Base-by-base conservation (phyloP, 116 monocot genomes). In the Phalaenopsis hybrid region DNA sequence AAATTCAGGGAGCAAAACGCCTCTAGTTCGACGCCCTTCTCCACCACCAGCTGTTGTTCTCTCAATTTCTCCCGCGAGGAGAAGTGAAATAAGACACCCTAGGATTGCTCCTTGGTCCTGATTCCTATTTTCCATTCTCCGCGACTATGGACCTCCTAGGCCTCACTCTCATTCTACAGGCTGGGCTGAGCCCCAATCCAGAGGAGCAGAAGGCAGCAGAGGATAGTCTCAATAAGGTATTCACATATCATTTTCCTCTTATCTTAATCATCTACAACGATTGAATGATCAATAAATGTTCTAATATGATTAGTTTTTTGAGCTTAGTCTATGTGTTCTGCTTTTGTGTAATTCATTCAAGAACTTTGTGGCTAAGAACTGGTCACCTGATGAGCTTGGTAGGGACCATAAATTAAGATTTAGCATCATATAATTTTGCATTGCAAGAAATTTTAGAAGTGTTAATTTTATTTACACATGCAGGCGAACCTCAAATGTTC, bases 291-390 rank as follows among this genome's bases (percentile, higher is more conserved):
- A 13, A 37, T 72, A 6, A 41, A 37, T 6, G 31, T 37, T 37
- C 37, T 72, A 16, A 72, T 15, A 72, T 72, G 9, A 37, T 15
- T 37, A 34, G 13, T 72, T 13, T 37, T 72, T 11, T 72, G 34
- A 70, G 20, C 34, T 70, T 4, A 13, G 37, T 70, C 34, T 34
- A 70, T 70, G 34, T 18, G 2, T 10, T 70, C 34, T 21, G 25
- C 12, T 12, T 70, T 34, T 70, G 28, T 28, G 70, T 70, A 9
- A 33, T 70, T 70, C 93, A 95, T 99, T 99, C 58, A 95, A 99
- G 79, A 99, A 99, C 78, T 99, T 99, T 84, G 85, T 94, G 12
- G 93, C 93, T 2, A 95, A 93, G 81, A 92, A 99, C 69, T 99
- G 99, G 99, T 90, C 90, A 48, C 91, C 99, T 46, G 59, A 85